phyloP scores from a whole-genome alignment of 768 basidiomycete species.

The Rhodotorula sphaerocarpa region DNA sequence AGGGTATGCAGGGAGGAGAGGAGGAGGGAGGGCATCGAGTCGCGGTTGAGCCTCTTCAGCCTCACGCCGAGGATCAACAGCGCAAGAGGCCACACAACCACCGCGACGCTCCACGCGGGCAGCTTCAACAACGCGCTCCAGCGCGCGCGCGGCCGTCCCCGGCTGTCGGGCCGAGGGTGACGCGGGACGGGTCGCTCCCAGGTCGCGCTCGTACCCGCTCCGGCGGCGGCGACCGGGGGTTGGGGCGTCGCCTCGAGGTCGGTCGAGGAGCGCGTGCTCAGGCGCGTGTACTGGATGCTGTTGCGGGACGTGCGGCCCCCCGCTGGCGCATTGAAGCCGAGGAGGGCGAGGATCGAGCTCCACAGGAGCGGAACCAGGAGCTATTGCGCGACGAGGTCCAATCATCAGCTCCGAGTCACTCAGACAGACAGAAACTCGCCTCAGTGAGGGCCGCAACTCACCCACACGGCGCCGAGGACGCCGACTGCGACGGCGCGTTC shows the following conservation, averaged over 20 bases:
- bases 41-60: slow-evolving; percentile 18
- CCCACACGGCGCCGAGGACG: slow-evolving; percentile 12
- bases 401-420: not conserved
- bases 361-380: slow-evolving; percentile 22
- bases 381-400: not conserved
- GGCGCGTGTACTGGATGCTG: slow-evolving; percentile 4
- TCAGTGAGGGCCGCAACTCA: too few species aligned
- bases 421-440: not conserved
- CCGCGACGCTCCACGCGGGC: slow-evolving; percentile 11
- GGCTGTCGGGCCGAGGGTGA: not conserved
- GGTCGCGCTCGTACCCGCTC: not conserved
- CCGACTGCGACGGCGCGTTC: slow-evolving; percentile 11
- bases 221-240: not conserved
- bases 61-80: slow-evolving; percentile 37
- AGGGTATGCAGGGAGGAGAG: not conserved
- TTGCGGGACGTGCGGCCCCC: not conserved
- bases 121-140: slow-evolving; percentile 19
- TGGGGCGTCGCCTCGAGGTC: not conserved
- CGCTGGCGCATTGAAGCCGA: not conserved
- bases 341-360: slow-evolving; percentile 11
- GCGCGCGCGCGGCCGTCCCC: not conserved
- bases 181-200: not conserved
- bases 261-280: slow-evolving; percentile 1
- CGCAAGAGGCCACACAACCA: slow-evolving; percentile 33
- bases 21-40: not conserved